Percentiles rank a stretch among this genome's conserved stretches.
Conservation (phyloP, 495 filamentous ascomycete species). For the Aspergillus saccharolyticus region DNA sequence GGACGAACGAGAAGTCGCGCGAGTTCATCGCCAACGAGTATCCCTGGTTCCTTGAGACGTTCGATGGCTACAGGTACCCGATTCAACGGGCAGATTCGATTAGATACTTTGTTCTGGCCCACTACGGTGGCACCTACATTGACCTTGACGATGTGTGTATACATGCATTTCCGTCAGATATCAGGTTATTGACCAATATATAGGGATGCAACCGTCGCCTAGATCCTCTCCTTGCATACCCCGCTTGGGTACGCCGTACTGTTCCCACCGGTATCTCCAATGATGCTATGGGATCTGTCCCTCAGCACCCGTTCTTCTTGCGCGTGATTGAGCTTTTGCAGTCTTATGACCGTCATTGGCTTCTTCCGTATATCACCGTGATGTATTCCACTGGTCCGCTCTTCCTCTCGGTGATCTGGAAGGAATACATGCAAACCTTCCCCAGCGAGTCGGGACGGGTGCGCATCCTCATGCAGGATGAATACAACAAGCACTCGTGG, state of each 20-base stretch:
- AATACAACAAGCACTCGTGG: slow-evolving; percentile 67
- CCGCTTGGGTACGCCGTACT: slow-evolving; percentile 76
- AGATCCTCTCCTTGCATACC: slow-evolving; percentile 75
- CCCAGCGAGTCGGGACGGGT: slow-evolving; percentile 41
- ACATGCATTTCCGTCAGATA: slow-evolving; percentile 4
- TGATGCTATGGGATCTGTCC: slow-evolving; percentile 78
- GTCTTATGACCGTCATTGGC: slow-evolving; percentile 69
- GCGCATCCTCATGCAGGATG: slow-evolving; percentile 55
- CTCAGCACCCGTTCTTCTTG: slow-evolving; percentile 79
- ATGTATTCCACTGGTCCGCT: slow-evolving; percentile 85
- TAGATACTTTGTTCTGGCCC: slow-evolving; percentile 78
- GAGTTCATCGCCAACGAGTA: slow-evolving; percentile 76
- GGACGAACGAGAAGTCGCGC: slow-evolving; percentile 73
- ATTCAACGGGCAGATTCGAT: slow-evolving; percentile 87
- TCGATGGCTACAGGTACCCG: slow-evolving; percentile 71
- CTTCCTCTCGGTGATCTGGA: slow-evolving; percentile 82
- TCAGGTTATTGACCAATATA: slow-evolving; percentile 1
- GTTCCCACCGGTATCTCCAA: slow-evolving; percentile 83
- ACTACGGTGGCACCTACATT: slow-evolving; percentile 84
- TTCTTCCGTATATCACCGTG: slow-evolving; percentile 80
- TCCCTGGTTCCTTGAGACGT: slow-evolving; percentile 81
- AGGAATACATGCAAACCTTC: slow-evolving; percentile 57
- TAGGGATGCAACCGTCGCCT: slow-evolving; percentile 79
- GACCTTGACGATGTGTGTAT: slow-evolving; percentile 77
- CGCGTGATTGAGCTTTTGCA: slow-evolving; percentile 65